phyloP scores from a whole-genome alignment of 306 rosid species.

The Medicago lupulina region DNA sequence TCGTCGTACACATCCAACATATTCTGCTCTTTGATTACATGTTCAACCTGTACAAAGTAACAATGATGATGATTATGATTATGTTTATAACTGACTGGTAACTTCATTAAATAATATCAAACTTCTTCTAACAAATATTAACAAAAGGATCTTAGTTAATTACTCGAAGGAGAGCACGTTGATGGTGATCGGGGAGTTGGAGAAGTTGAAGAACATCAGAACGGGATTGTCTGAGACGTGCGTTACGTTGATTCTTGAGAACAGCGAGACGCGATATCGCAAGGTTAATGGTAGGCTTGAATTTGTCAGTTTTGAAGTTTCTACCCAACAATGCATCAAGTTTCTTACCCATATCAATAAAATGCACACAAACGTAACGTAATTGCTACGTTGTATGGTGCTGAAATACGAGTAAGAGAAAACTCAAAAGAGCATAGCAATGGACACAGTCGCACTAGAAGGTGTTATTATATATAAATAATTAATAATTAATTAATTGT shows the following conservation, averaged over 20 bases:
- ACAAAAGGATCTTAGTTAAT: not conserved
- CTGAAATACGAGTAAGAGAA: not conserved
- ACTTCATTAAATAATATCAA: too few species aligned
- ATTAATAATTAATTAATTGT: not conserved
- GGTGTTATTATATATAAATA: not conserved
- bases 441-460: not conserved
- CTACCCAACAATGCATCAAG: slow-evolving; percentile 73
- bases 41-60: slow-evolving; percentile 64
- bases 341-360: slow-evolving; percentile 72
- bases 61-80: not conserved
- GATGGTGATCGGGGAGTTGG: slow-evolving; percentile 67
- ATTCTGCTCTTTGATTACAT: slow-evolving; percentile 81
- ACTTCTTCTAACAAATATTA: too few species aligned
- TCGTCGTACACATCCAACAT: slow-evolving; percentile 72
- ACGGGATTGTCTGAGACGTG: slow-evolving; percentile 58
- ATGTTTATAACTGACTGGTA: not conserved
- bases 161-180: slow-evolving; percentile 85
- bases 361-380: not conserved
- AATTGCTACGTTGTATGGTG: not conserved
- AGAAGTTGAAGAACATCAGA: slow-evolving; percentile 82
- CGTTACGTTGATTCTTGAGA: slow-evolving; percentile 71
- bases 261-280: slow-evolving; percentile 80
- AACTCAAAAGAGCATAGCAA: not conserved
- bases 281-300: slow-evolving; percentile 58
- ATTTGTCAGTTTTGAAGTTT: slow-evolving; percentile 62